Base-by-base conservation (phyloP, 371 early-diverging fungal species). In the Lichtheimia ornata region DNA sequence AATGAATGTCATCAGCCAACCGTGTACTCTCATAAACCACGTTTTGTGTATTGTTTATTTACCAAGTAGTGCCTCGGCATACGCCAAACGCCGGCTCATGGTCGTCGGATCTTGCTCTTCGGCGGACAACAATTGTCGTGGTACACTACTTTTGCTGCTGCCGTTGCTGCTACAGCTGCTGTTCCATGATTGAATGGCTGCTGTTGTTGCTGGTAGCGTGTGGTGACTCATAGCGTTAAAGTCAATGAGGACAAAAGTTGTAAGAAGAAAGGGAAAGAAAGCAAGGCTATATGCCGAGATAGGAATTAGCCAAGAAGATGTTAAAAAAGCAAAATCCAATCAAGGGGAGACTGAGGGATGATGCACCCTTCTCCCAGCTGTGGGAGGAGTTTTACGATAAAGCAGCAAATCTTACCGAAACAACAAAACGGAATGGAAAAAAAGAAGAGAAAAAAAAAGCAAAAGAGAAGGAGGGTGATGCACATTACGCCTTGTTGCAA, bases 51-150 rank as follows among this genome's bases (percentile, higher is more conserved):
- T 54, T 54, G 40, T 28, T 22, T 18, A 55, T 41, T 18, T 56
- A 56, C 57, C 57, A n/a, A 56, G 43, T 43, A 82, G 64, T 25
- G 81, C 77, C 63, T 82, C 80, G 11, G 80, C 83, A 69, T 79
- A 81, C 3, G 76, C 77, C 22, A 74, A 57, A 49, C 75, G 68
- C 41, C 65, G 50, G 43, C 61, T 54, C 49, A 70, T n/a, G 25
- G 56, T 44, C 18, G 61, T 18, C 20, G 43, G 44, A 9, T 18
- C 14, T 24, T 28, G 50, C 7, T 35, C 47, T n/a, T 64, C 55
- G 47, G 47, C 47, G 47, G n/a, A 18, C 47, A n/a, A 22, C 47
- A 22, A 47, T n/a, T 47, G 18, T n/a, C 47, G 47, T 47, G 47
- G 6, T n/a, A 47, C 47, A 18, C 47, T 22, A 47, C 13, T 45